These are phyloP conservation scores for Pseudopyricularia javanii DNA, from an alignment of 2,329 filamentous ascomycete genomes.

Conservation along the genomic window DNA sequence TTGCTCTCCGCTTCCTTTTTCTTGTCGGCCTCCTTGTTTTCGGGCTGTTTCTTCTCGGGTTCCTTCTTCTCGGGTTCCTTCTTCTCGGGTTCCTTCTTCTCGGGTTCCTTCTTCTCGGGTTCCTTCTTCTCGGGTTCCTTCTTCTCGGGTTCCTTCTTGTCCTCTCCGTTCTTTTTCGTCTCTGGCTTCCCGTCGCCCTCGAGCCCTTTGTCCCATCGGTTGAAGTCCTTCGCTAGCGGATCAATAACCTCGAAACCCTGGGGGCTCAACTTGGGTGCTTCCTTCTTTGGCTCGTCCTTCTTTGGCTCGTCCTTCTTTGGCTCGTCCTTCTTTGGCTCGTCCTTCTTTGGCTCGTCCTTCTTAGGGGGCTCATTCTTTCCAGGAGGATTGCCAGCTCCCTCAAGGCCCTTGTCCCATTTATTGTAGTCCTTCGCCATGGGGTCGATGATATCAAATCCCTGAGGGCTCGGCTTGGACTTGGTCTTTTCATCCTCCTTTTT, in stretches of 20 bases:
- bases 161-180: too few relatives aligned
- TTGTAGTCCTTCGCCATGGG: neutral
- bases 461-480: neutral
- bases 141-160: neutral
- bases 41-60: neutral
- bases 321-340: neutral
- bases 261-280: neutral
- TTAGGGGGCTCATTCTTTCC: neutral
- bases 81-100: neutral
- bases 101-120: neutral
- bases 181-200: neutral
- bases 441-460: neutral
- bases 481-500: neutral
- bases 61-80: neutral
- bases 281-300: neutral
- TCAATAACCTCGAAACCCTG: neutral
- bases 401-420: neutral
- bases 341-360: neutral
- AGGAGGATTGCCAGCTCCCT: neutral
- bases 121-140: neutral
- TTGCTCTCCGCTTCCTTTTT: too few relatives aligned
- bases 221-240: neutral
- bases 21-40: neutral
- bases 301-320: neutral
- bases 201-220: neutral